phyloP scores from a whole-genome alignment of 192 early-diverging fungal species.

The Coemansia interrupta region DNA sequence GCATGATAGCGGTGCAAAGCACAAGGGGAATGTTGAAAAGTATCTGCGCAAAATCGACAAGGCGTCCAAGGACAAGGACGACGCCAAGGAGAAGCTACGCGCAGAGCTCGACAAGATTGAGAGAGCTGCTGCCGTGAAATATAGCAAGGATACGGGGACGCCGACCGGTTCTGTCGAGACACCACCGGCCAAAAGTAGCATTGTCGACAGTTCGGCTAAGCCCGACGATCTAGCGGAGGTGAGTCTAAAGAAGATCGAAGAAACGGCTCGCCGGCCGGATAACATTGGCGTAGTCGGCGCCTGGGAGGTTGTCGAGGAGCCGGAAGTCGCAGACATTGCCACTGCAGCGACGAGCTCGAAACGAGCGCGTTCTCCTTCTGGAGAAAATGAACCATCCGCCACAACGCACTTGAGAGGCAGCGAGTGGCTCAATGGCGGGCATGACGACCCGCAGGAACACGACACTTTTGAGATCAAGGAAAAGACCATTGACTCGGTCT shows the following conservation, averaged over 20 bases:
- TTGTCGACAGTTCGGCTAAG: neutral
- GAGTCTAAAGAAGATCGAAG: neutral
- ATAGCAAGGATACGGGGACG: conserved; percentile 21
- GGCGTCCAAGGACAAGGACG: conserved; percentile 49
- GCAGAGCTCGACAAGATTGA: conserved; percentile 69
- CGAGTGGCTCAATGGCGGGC: conserved; percentile 30
- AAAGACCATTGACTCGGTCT: conserved; percentile 15
- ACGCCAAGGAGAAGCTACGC: conserved; percentile 57
- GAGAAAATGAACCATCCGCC: too few relatives aligned
- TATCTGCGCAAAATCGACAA: conserved; percentile 69
- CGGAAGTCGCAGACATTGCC: neutral
- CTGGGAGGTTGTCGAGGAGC: conserved; percentile 43
- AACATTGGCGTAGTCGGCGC: conserved; percentile 34
- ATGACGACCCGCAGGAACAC: conserved; percentile 1
- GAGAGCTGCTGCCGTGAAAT: conserved; percentile 37
- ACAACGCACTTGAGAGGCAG: conserved; percentile 12
- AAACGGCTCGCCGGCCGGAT: conserved; percentile 9
- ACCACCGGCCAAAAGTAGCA: neutral
- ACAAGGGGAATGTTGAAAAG: conserved; percentile 78
- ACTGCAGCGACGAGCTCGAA: too few relatives aligned
- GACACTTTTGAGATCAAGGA: conserved; percentile 37
- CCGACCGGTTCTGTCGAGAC: neutral
- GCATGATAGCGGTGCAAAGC: conserved; percentile 75
- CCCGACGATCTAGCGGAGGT: neutral
- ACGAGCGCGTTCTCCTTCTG: too few relatives aligned